Percentiles rank a stretch among this genome's conserved stretches.
Conservation (phyloP, 495 filamentous ascomycete species). For the Aspergillus asperescens region DNA sequence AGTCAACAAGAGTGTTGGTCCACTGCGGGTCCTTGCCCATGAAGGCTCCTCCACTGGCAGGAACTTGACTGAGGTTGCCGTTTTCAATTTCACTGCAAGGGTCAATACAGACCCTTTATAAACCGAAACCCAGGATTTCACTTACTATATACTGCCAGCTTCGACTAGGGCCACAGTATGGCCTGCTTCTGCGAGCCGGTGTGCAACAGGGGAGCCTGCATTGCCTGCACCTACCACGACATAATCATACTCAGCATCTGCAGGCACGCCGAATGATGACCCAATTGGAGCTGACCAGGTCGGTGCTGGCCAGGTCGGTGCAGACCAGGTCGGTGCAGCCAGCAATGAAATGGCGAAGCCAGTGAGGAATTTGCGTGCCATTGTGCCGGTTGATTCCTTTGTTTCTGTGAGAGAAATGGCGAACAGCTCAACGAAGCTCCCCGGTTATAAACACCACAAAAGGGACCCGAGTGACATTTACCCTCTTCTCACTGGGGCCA, state of each 20-base stretch:
- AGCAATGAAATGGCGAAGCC: neutral
- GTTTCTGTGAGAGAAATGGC: neutral
- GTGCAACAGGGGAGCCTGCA: slow-evolving; percentile 43
- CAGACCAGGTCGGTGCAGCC: neutral
- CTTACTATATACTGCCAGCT: slow-evolving; percentile 46
- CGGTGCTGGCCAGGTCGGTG: too few species aligned
- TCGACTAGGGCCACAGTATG: slow-evolving; percentile 46
- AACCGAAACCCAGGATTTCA: neutral
- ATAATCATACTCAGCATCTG: slow-evolving; percentile 28
- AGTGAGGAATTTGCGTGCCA: neutral
- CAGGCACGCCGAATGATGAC: neutral
- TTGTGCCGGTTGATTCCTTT: neutral
- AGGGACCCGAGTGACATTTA: neutral
- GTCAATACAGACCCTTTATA: neutral
- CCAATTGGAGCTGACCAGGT: neutral
- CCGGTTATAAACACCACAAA: neutral
- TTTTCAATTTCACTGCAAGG: slow-evolving; percentile 32
- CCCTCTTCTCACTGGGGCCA: neutral
- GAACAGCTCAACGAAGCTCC: too few species aligned
- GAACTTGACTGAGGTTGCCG: slow-evolving; percentile 43
- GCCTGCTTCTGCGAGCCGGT: slow-evolving; percentile 32
- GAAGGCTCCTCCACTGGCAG: slow-evolving; percentile 26
- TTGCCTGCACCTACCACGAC: slow-evolving; percentile 49
- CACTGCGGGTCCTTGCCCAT: slow-evolving; percentile 19
- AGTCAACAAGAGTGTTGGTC: slow-evolving; percentile 37